Base-by-base conservation (phyloP, 495 filamentous ascomycete species). In the Evansstolkia leycettana region DNA sequence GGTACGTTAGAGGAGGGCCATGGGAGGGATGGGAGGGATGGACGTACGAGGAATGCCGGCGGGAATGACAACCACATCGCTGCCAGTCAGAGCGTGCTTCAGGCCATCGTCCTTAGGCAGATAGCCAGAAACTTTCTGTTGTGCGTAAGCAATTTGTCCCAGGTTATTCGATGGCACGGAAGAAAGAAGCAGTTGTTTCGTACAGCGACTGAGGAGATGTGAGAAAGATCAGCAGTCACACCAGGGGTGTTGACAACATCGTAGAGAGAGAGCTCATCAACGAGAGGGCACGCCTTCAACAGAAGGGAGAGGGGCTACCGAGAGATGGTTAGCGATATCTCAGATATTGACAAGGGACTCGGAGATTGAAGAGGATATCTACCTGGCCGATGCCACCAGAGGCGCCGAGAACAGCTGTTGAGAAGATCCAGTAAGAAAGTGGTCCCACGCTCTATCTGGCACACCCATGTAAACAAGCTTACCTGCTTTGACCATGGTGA, bases 351-450 rank as follows among this genome's bases (percentile, higher is more conserved):
- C 7, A 3, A 17, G 17, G 7, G 7, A 33, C 9, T 16, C n/a
- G n/a, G n/a, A 17, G n/a, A 30, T 26, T 15, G 28, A 35, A 14
- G 18, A 27, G 8, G 19, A 15, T 28, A 43, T 58, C 41, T 51
- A 94, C 90, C 76, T 98, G 90, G 63, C 90, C 90, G 75, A 98
- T 96, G 65, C 90, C 90, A 65, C 90, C 90, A 55, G 90, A 80
- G 52, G 90, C 90, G 51, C 90, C 90, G 57, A 88, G 83, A 69
- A 98, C 89, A 64, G 84, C 87, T 90, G 40, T 20, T 12, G 25
- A 26, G 30, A 30, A 40, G 71, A 74, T 53, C 16, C n/a, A 26
- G 29, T 5, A 29, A 26, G 15, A 23, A 40, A 24, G 31, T 13
- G 13, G n/a, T n/a, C n/a, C n/a, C n/a, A n/a, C n/a, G n/a, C n/a